Evolutionary conservation across 139 green algal species (phyloP), one percentile per base, ranked within the genome.

Genomic region (Chlorokybus atmophyticus): DNA sequence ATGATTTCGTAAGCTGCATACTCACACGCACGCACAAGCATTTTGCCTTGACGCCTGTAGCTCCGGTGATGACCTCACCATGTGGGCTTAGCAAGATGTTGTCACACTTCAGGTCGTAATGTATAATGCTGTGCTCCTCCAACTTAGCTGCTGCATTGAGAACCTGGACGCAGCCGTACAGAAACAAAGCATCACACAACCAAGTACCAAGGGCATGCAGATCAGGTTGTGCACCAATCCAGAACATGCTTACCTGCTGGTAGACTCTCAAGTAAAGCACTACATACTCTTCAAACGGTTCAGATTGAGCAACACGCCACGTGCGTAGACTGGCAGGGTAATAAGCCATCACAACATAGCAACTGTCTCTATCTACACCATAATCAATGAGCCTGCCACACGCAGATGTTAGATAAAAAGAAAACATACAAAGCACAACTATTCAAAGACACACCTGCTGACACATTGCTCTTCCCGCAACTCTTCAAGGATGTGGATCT

Each of bases 31-130:
- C n/a, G n/a, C n/a, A n/a, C n/a, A n/a, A n/a, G n/a, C n/a, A n/a
- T n/a, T n/a, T n/a, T n/a, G n/a, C n/a, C n/a, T n/a, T n/a, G n/a
- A n/a, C n/a, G n/a, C n/a, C n/a, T n/a, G n/a, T n/a, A n/a, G n/a
- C n/a, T n/a, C n/a, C n/a, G n/a, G n/a, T n/a, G 4, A 48, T 50
- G 3, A 79, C 63, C 1, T 72, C 80, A 0, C 65, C 57, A 48
- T 82, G 52, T 1, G 76, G 61, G 32, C 85, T 76, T 19, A 91
- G 66, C 23, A 89, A 65, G 17, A 90, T 62, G 61, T 93, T 93
- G 59, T 87, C 78, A 55, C 74, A 82, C 73, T 93, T 93, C 41
- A 92, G 70, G 64, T 93, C 85, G 68, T 85, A 93, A 66, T 93
- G 85, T 26, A 90, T 74, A 3, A 91, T 19, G 6, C 8, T 8